A percentile compares a stretch with the other conserved stretches of the same genome.
Evolutionary conservation across 1,139 yeast genomes (phyloP).

Genomic region (Candida tunisiensis): DNA sequence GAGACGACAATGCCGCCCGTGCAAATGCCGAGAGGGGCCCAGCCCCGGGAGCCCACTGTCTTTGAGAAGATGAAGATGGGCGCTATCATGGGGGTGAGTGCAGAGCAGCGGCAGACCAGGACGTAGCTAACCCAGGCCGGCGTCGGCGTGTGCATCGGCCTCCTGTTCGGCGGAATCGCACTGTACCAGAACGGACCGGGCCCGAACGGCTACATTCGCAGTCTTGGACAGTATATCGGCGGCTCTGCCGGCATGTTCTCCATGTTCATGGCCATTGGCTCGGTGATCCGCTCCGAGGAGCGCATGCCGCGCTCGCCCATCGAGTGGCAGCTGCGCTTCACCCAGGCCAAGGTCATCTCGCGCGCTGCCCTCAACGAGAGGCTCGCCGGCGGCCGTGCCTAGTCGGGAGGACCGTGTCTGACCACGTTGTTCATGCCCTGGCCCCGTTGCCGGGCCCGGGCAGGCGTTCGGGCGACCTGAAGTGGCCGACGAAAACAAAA

Average conservation of each 20-base stretch:
- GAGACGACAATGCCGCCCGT: constrained; percentile 57
- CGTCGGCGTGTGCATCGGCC: constrained; percentile 93
- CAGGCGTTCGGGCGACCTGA: too few relatives aligned
- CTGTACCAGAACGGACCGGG: constrained; percentile 91
- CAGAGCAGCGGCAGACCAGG: constrained; percentile 1
- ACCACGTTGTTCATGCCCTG: too few relatives aligned
- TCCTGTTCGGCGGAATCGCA: constrained; percentile 85
- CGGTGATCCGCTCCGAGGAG: constrained; percentile 71
- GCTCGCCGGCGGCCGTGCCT: too few relatives aligned
- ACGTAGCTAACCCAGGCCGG: constrained; percentile 28
- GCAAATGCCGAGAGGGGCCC: constrained; percentile 41
- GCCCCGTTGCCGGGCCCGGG: too few relatives aligned
- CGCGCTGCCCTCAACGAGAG: too few relatives aligned
- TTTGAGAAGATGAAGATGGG: constrained; percentile 98
- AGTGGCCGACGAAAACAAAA: too few relatives aligned
- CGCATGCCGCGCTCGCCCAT: constrained; percentile 2
- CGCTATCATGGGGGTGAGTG: constrained; percentile 69
- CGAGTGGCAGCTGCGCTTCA: background rate
- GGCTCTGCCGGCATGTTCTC: constrained; percentile 91
- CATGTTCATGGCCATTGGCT: constrained; percentile 62
- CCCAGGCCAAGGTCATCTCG: background rate
- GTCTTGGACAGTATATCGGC: constrained; percentile 88
- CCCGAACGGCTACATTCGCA: constrained; percentile 95
- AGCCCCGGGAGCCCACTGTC: constrained; percentile 66
- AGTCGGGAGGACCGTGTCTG: too few relatives aligned